Evolutionary conservation across 495 filamentous ascomycete genomes (phyloP).

Genomic region (Entonaema liquescens): DNA sequence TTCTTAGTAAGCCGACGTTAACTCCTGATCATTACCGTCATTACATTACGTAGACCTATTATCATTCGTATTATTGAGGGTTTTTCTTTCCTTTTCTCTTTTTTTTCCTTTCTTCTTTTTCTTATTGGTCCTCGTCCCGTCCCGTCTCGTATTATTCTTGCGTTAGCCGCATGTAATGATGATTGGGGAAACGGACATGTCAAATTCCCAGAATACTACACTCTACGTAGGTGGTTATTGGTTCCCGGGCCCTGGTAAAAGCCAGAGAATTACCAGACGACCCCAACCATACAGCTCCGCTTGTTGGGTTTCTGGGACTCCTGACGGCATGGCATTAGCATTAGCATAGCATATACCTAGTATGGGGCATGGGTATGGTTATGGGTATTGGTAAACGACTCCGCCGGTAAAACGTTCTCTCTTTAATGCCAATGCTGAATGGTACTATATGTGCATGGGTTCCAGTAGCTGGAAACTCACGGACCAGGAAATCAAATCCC

Average conservation of each 20-base stretch:
- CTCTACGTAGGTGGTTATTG: not conserved
- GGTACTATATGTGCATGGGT: not conserved
- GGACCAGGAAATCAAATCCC: constrained; percentile 5
- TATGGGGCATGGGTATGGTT: not conserved
- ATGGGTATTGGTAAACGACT: not conserved
- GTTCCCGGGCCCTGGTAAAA: constrained; percentile 1
- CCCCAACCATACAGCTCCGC: not conserved
- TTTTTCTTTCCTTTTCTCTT: not conserved
- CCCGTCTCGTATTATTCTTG: not conserved
- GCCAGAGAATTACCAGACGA: not conserved
- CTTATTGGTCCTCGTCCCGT: not conserved
- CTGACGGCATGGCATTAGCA: not conserved
- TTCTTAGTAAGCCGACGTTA: not conserved
- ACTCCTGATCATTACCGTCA: not conserved
- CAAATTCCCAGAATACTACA: not conserved
- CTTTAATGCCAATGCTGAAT: not conserved
- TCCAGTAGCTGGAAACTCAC: not conserved
- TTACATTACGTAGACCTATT: not conserved
- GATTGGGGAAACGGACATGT: not conserved
- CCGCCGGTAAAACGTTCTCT: not conserved
- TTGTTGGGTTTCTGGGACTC: not conserved
- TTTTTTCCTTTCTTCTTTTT: not conserved
- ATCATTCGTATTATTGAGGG: not conserved
- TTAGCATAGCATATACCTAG: not conserved
- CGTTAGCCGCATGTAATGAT: not conserved